phyloP scores from a whole-genome alignment of 2,329 filamentous ascomycete genomes.

The Aspergillus versicolor region DNA sequence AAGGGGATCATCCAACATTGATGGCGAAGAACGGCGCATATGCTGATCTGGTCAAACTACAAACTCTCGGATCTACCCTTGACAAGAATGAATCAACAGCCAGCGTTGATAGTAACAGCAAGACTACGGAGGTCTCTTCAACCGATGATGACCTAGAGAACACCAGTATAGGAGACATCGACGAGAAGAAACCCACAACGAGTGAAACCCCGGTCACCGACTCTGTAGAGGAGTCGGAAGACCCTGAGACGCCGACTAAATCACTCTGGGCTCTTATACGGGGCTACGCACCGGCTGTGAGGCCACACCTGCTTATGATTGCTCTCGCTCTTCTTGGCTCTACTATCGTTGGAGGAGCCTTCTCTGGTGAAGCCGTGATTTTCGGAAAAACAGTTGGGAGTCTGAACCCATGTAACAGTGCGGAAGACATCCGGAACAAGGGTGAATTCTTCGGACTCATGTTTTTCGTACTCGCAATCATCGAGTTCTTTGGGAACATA shows the following conservation, averaged over 20 bases:
- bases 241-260: constrained; percentile 25
- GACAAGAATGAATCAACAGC: background rate
- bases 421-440: constrained; percentile 44
- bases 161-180: constrained; percentile 7
- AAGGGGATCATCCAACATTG: constrained; percentile 35
- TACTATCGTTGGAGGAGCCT: constrained; percentile 31
- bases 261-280: constrained; percentile 28
- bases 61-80: constrained; percentile 30
- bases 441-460: constrained; percentile 57
- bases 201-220: constrained; percentile 18
- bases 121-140: constrained; percentile 26
- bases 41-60: constrained; percentile 51
- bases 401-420: constrained; percentile 54
- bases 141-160: constrained; percentile 26
- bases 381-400: constrained; percentile 61
- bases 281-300: constrained; percentile 27
- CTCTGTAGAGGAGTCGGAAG: constrained; percentile 26
- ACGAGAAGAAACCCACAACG: constrained; percentile 16
- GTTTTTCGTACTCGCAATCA: constrained; percentile 60
- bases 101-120: constrained; percentile 25
- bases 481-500: constrained; percentile 62
- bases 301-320: constrained; percentile 41
- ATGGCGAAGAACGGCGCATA: constrained; percentile 42
- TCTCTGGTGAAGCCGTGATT: constrained; percentile 46
- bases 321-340: constrained; percentile 37